Conservation (phyloP, 345 rosid genomes). For the Ailanthus altissimus region DNA sequence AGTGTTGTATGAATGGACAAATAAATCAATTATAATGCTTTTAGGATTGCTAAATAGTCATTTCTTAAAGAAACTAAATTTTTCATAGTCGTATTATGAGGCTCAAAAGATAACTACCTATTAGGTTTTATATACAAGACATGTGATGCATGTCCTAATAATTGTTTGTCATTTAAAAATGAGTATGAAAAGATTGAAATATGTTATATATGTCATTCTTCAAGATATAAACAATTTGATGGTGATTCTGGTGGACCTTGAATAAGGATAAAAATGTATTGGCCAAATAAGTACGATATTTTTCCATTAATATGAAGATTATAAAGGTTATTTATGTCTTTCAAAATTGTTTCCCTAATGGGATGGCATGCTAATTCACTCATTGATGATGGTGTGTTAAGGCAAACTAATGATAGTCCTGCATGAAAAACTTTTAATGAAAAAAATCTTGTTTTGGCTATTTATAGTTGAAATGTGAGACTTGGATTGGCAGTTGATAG, state of each 20-base stretch:
- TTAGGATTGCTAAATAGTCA: no score
- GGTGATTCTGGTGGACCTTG: not conserved
- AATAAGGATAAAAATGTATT: not conserved
- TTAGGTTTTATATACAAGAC: no score
- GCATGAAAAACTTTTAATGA: no score
- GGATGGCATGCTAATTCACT: not conserved
- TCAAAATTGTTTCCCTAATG: not conserved
- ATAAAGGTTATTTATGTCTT: not conserved
- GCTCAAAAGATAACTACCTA: no score
- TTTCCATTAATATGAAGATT: not conserved
- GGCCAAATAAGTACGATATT: not conserved
- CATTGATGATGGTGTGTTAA: not conserved
- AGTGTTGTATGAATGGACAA: no score
- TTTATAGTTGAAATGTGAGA: not conserved
- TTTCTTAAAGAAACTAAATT: not conserved
- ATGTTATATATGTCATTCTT: no score
- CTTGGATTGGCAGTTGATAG: not conserved
- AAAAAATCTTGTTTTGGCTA: not conserved
- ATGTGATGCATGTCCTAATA: no score
- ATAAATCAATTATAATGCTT: no score
- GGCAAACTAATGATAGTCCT: not conserved
- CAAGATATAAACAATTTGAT: no score
- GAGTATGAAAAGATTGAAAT: no score
- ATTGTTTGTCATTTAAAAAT: no score
- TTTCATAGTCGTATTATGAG: not conserved